Percentiles rank a stretch among this genome's conserved stretches.
phyloP scores from a whole-genome alignment of 768 basidiomycete genomes.

The Rhizopogon sp. region DNA sequence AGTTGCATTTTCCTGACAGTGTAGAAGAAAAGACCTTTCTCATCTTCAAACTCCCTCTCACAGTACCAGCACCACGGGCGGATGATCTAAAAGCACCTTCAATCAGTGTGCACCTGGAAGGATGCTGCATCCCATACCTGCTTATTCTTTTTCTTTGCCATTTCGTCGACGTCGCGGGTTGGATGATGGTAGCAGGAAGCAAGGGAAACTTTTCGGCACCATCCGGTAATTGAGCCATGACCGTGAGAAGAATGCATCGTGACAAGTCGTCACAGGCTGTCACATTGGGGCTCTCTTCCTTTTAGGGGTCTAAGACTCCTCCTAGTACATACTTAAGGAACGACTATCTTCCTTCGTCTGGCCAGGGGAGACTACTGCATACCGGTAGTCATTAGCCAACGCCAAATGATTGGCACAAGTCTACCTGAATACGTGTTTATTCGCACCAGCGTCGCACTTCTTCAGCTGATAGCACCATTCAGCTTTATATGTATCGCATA shows the following conservation, averaged over 20 bases:
- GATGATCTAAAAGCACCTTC: slow-evolving; percentile 48
- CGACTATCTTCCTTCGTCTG: background rate
- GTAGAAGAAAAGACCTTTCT: slow-evolving; percentile 66
- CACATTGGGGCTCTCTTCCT: no score
- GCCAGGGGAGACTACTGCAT: no score
- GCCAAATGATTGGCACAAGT: slow-evolving; percentile 42
- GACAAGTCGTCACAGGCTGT: background rate
- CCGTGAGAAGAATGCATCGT: slow-evolving; percentile 13
- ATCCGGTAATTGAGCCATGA: background rate
- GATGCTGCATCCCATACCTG: slow-evolving; percentile 26
- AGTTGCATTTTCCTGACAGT: background rate
- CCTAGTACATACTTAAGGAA: no score
- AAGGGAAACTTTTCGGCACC: slow-evolving; percentile 9
- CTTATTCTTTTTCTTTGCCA: slow-evolving; percentile 56
- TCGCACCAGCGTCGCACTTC: slow-evolving; percentile 34
- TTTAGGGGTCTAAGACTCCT: no score
- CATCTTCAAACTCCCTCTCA: slow-evolving; percentile 98
- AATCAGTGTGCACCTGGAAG: background rate
- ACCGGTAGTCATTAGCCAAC: background rate
- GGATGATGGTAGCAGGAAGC: slow-evolving; percentile 12
- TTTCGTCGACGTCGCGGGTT: slow-evolving; percentile 11
- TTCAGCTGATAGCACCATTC: slow-evolving; percentile 46
- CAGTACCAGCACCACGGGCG: slow-evolving; percentile 99
- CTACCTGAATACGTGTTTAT: slow-evolving; percentile 53
- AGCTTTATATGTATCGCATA: slow-evolving; percentile 36